phyloP scores from a whole-genome alignment of 2,329 filamentous ascomycete species.

The Hymenoscyphus salicellus region DNA sequence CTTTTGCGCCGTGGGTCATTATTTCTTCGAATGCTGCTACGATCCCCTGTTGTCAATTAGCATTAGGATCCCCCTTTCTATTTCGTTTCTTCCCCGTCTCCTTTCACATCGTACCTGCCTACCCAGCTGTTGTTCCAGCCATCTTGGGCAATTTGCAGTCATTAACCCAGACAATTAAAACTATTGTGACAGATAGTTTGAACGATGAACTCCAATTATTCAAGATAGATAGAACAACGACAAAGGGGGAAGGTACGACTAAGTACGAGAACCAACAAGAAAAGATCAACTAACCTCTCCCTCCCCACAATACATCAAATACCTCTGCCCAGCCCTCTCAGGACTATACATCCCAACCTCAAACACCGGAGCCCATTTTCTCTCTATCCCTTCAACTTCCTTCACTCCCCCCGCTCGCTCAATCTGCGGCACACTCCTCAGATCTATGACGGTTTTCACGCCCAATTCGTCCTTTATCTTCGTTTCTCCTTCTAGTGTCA shows the following conservation, averaged over 20 bases:
- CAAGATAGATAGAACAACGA: too few species aligned
- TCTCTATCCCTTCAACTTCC: slow-evolving; percentile 48
- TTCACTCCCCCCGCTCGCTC: slow-evolving; percentile 42
- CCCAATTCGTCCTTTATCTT: slow-evolving; percentile 50
- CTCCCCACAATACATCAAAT: slow-evolving; percentile 55
- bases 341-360: slow-evolving; percentile 57
- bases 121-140: too few species aligned
- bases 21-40: slow-evolving; percentile 62
- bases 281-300: slow-evolving; percentile 39
- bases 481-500: slow-evolving; percentile 51
- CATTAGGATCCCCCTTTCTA: not conserved
- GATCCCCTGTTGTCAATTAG: slow-evolving; percentile 49
- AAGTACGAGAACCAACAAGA: too few species aligned
- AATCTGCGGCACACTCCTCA: slow-evolving; percentile 62
- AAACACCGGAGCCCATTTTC: slow-evolving; percentile 64
- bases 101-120: too few species aligned
- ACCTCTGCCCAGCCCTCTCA: slow-evolving; percentile 59
- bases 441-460: slow-evolving; percentile 63
- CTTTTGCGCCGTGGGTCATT: slow-evolving; percentile 47
- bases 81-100: not conserved
- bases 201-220: too few species aligned
- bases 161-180: too few species aligned
- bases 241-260: too few species aligned
- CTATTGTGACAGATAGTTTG: too few species aligned
- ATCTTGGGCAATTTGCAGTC: too few species aligned